Conservation (phyloP, 805 yeast genomes). For the Saccharomyces paradoxus region DNA sequence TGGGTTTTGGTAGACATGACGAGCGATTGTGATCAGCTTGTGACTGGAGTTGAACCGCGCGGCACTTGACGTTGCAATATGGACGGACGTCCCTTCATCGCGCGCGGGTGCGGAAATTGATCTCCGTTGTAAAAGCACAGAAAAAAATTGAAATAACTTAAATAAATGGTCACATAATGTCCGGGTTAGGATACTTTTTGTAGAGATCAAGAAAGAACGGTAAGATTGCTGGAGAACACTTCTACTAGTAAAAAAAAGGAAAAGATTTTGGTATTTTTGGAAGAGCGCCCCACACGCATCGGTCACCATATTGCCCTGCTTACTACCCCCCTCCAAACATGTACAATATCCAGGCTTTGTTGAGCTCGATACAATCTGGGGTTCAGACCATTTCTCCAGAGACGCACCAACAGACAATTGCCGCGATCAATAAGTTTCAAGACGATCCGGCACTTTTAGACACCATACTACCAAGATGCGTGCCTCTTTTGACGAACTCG, state of each 20-base stretch:
- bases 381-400: neutral
- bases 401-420: constrained; percentile 1
- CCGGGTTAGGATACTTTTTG: neutral
- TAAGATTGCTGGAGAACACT: too few relatives aligned
- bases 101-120: neutral
- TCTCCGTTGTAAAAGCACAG: neutral
- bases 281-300: too few relatives aligned
- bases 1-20: neutral
- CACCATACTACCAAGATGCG: constrained; percentile 3
- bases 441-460: constrained; percentile 19
- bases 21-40: neutral
- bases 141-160: neutral
- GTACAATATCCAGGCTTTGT: neutral
- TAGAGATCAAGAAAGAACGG: neutral
- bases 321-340: neutral
- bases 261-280: neutral
- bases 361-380: neutral
- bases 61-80: neutral
- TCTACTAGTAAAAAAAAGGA: neutral
- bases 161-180: too few relatives aligned
- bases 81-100: neutral
- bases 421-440: constrained; percentile 20
- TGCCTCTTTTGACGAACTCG: neutral
- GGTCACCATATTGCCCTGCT: neutral
- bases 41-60: neutral